Conservation (phyloP, 106 monocot species). For the Alisma plantagoaquatica region DNA sequence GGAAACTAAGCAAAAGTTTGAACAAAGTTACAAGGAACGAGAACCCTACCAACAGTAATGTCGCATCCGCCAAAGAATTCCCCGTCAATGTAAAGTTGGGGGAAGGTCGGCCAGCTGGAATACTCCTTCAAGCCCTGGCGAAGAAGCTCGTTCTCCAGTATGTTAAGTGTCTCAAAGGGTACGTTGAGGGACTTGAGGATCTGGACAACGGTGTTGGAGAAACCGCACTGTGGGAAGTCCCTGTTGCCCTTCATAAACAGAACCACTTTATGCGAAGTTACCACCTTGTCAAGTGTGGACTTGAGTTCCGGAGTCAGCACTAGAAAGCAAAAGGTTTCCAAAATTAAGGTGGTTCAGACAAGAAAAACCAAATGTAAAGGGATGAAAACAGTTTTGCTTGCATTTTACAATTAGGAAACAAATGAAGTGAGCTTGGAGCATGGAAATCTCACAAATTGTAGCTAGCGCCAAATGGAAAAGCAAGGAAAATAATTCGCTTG, state of each 20-base stretch:
- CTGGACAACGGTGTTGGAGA: slow-evolving; percentile 77
- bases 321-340: too few relatives aligned
- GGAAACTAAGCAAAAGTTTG: too few relatives aligned
- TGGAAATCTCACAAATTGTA: too few relatives aligned
- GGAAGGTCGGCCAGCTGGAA: slow-evolving; percentile 89
- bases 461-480: too few relatives aligned
- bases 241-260: slow-evolving; percentile 82
- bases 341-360: too few relatives aligned
- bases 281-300: slow-evolving; percentile 66
- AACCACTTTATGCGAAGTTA: slow-evolving; percentile 56
- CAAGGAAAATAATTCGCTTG: too few relatives aligned
- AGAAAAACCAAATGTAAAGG: too few relatives aligned
- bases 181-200: slow-evolving; percentile 60
- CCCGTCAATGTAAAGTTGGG: slow-evolving; percentile 85
- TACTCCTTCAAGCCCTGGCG: slow-evolving; percentile 83
- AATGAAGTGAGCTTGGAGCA: too few relatives aligned
- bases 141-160: slow-evolving; percentile 65
- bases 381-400: too few relatives aligned
- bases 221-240: slow-evolving; percentile 91
- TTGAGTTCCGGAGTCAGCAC: slow-evolving; percentile 63
- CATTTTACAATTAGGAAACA: too few relatives aligned
- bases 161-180: slow-evolving; percentile 68
- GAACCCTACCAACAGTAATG: slow-evolving; percentile 68
- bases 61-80: slow-evolving; percentile 92
- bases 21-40: too few relatives aligned